Evolutionary conservation across 2,329 filamentous ascomycete species (phyloP), one percentile per base, ranked within the genome.

Genomic region (Penicillium sp.): DNA sequence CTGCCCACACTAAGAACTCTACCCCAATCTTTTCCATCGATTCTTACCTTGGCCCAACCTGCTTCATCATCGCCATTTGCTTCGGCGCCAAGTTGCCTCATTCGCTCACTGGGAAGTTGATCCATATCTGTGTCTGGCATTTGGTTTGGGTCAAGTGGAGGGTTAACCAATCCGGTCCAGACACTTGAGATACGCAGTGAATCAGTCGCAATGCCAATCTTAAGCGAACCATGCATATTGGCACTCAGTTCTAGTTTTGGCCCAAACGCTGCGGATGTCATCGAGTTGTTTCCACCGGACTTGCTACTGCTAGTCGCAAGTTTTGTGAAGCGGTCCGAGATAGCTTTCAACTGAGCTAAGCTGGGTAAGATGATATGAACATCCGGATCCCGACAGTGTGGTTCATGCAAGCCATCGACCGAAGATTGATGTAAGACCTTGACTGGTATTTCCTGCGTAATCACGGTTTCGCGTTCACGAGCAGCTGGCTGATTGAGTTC

Each of bases 361-460:
- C 90, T 87, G 0, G 94, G 94, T 3, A 99, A 81, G 54, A 91
- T 86, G 67, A 99, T 96, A 74, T 97, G 89, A 2, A 97, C 92
- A 66, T 97, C 94, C 40, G 93, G 91, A 65, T 96, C 91, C 58
- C 90, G 87, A 58, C 92, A 91, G 59, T 87, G 86, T 14, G 94
- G 94, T 75, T 99, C 93, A 76, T 96, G 91, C 60, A 97, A 86
- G n/a, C 86, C 89, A 66, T 94, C 89, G n/a, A 97, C 91, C 0
- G 85, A 88, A 52, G 88, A 84, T 2, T 90, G 86, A 57, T 90
- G 86, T 9, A 99, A 82, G 1, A 99, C 91, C 18, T 92, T 87
- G 45, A 97, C 88, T n/a, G 94, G 94, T 40, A 99, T 89, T 73
- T 97, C 91, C 69, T 99, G 94, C 0, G 91, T 96, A 66, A 99